Evolutionary conservation across 2,329 filamentous ascomycete genomes (phyloP).

Genomic region (Aspergillus hortae): DNA sequence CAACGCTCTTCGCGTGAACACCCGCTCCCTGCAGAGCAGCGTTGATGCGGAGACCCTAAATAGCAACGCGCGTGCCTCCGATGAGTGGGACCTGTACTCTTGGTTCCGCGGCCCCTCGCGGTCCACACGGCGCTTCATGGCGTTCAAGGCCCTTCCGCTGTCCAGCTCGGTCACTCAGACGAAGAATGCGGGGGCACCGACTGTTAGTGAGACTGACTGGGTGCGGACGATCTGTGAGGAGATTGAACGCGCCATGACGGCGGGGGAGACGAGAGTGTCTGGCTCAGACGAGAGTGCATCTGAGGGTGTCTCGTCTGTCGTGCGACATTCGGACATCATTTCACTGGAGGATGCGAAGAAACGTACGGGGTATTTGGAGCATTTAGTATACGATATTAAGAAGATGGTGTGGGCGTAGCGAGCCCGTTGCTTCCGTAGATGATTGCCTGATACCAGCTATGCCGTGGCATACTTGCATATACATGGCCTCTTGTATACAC

Average conservation of each 20-base stretch:
- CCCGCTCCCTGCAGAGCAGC: constrained; percentile 64
- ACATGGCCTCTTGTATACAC: background rate
- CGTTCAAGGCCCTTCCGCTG: constrained; percentile 42
- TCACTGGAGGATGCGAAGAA: constrained; percentile 78
- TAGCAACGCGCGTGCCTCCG: constrained; percentile 20
- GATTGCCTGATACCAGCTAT: background rate
- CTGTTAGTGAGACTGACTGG: constrained; percentile 50
- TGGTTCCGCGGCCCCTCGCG: constrained; percentile 35
- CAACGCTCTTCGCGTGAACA: constrained; percentile 75
- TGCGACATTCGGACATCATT: constrained; percentile 69
- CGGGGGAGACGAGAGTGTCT: constrained; percentile 40
- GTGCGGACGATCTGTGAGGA: constrained; percentile 68
- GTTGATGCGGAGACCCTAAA: constrained; percentile 45
- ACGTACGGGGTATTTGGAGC: constrained; percentile 81
- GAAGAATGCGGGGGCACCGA: constrained; percentile 11
- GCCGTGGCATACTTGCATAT: background rate
- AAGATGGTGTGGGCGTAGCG: constrained; percentile 77
- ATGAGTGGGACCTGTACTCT: constrained; percentile 42
- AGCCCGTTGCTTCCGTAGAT: background rate
- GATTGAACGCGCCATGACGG: constrained; percentile 65
- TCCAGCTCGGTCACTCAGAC: constrained; percentile 27
- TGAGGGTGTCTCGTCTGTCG: constrained; percentile 18
- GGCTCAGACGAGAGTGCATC: constrained; percentile 9
- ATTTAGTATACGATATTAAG: constrained; percentile 85
- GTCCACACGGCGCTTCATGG: constrained; percentile 34